Conservation (phyloP, 2,329 filamentous ascomycete genomes). For the Fusarium sp. region DNA sequence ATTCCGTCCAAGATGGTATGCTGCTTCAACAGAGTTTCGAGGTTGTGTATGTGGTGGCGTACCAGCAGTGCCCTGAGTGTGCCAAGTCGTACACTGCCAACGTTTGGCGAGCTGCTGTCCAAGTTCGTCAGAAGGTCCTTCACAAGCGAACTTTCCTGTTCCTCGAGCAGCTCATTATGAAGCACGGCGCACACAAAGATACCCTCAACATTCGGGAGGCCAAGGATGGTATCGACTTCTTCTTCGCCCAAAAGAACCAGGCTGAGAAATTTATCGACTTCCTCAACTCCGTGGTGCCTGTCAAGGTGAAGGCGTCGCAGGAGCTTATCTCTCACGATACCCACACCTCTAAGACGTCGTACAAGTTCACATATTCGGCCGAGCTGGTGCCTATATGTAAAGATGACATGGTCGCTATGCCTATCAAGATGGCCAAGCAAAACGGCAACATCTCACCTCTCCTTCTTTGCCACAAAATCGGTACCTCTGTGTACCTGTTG, state of each 20-base stretch:
- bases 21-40: constrained; percentile 93
- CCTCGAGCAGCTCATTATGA: constrained; percentile 94
- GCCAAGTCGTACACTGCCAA: constrained; percentile 96
- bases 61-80: constrained; percentile 95
- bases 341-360: constrained; percentile 90
- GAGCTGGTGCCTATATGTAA: constrained; percentile 96
- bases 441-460: constrained; percentile 90
- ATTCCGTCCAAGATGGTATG: constrained; percentile 70
- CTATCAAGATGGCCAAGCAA: constrained; percentile 87
- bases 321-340: constrained; percentile 94
- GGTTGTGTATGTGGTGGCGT: constrained; percentile 89
- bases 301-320: constrained; percentile 79
- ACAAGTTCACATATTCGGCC: constrained; percentile 93
- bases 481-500: constrained; percentile 88
- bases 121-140: constrained; percentile 95
- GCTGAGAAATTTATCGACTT: constrained; percentile 95
- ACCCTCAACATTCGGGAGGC: constrained; percentile 99
- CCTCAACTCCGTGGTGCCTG: constrained; percentile 82
- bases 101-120: constrained; percentile 92
- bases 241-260: constrained; percentile 88
- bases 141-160: constrained; percentile 83
- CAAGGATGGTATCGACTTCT: constrained; percentile 96
- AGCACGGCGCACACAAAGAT: constrained; percentile 90
- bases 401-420: constrained; percentile 94
- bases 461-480: constrained; percentile 86